Evolutionary conservation across 139 green algal species (phyloP), one percentile per base, ranked within the genome.

Genomic region (Chlamydomonas incerta): DNA sequence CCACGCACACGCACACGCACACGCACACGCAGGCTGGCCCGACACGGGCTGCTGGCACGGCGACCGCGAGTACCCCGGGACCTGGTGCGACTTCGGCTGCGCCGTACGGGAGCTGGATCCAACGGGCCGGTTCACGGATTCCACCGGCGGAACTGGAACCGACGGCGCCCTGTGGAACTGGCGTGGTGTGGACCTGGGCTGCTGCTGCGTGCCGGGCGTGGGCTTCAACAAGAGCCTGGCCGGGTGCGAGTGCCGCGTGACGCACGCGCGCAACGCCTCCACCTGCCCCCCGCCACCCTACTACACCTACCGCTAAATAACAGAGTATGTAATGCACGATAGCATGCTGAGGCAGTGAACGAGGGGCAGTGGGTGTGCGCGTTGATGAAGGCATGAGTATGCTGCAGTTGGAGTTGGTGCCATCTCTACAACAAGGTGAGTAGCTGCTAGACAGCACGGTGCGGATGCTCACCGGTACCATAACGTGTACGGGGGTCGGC

Each of bases 1-100:
- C 23, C n/a, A n/a, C n/a, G 18, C 60, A 66, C 9, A 21, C 23
- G 3, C 3, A 23, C 24, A 24, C 23, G 2, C 60, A 5, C 20
- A 1, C 23, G 2, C 60, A 15, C 24, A 11, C 60, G 18, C 82
- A 87, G 90, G 90, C 24, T 94, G 83, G 89, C 92, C 90, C 1
- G 90, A 95, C 37, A 17, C 52, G 3, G 90, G 92, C 33, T 95
- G 92, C 88, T 95, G 82, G 82, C 82, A 82, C 29, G 92, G 92
- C 11, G 92, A 93, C 50, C 74, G 87, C 33, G 83, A 92, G 81
- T 95, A 81, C 65, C 69, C 69, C 24, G 70, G 90, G 65, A 93
- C 90, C 28, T 94, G 91, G 91, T 94, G 91, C 83, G 87, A 90
- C 83, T 94, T 94, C 86, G 91, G 89, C 1, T 95, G 92, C 71